A percentile compares a stretch with the other conserved stretches of the same genome.
Evolutionary conservation across 306 rosid genomes (phyloP).

Genomic region (Quercus wislizeni): DNA sequence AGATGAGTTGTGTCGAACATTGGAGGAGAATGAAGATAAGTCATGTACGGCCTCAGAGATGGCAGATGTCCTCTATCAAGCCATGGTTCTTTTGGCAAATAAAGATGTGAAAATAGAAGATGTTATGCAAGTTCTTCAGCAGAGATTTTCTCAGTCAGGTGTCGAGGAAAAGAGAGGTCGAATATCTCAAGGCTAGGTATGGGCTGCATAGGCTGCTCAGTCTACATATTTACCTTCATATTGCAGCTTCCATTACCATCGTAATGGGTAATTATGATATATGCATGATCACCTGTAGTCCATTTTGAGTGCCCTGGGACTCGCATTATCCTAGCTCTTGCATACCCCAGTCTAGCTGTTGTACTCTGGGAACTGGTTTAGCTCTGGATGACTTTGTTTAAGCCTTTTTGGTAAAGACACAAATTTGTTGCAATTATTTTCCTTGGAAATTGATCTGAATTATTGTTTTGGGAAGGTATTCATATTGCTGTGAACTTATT

Average conservation of each 20-base stretch:
- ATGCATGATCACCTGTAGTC: too few species aligned
- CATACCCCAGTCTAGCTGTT: neutral
- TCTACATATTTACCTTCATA: neutral
- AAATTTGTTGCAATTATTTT: neutral
- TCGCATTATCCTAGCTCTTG: neutral
- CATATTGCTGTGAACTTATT: too few species aligned
- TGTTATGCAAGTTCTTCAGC: conserved; percentile 65
- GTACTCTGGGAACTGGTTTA: neutral
- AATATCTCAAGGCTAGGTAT: conserved; percentile 4
- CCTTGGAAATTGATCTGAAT: too few species aligned
- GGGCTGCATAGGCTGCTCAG: neutral
- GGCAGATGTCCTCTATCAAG: conserved; percentile 82
- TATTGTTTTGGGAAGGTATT: neutral
- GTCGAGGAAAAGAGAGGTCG: conserved; percentile 76
- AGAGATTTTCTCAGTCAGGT: conserved; percentile 82
- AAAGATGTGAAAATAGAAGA: conserved; percentile 80
- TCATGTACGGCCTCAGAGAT: conserved; percentile 73
- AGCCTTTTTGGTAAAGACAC: neutral
- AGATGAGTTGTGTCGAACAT: conserved; percentile 70
- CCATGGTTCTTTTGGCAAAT: conserved; percentile 65
- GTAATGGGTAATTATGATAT: neutral
- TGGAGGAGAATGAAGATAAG: conserved; percentile 66
- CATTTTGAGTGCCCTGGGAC: neutral
- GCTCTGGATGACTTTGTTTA: neutral
- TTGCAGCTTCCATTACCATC: neutral